Evolutionary conservation across 495 filamentous ascomycete genomes (phyloP), one percentile per base, ranked within the genome.

Genomic region (Daldinia concentrica): DNA sequence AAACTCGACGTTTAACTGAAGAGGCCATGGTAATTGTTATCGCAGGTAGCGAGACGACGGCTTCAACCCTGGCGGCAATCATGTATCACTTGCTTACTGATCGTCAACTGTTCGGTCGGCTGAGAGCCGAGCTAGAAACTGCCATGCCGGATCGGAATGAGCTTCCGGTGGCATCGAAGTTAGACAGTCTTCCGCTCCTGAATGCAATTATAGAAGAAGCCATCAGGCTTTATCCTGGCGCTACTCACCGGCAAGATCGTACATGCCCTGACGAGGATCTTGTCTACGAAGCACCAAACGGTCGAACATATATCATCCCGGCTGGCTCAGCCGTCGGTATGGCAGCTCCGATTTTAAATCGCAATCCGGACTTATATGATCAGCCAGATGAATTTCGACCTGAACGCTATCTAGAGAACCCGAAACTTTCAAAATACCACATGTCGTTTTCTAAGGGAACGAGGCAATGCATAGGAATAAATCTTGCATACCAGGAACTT

Each of bases 111-210:
- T 62, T 66, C 12, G 39, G 34, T 26, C 63, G 57, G 37, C 73
- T 82, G 6, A 68, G 69, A 8, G 58, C 62, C 7, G 80, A 82
- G 64, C 69, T 82, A 0, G 50, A 56, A 14, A 48, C 45, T 6
- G 68, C 62, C 6, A 68, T 69, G 30, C 58, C 66, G n/a, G 63
- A 78, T 56, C 62, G 74, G 69, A 26, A 77, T 77, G 62, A 52
- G 29, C 45, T 41, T 32, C 52, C 56, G 19, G 62, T 80, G 17
- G 83, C 79, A 73, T 58, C 61, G 26, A 73, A 82, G 17, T 77
- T 90, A 15, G 87, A 89, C 50, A 62, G 80, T 29, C 73, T 90
- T 29, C 79, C 79, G 2, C 82, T 82, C 52, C 74, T 86, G 3
- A 68, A 74, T 14, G 84, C 80, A 12, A 73, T 82, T 34, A 78